Conservation (phyloP, 768 basidiomycete genomes). For the Pulveroboletus sp. region DNA sequence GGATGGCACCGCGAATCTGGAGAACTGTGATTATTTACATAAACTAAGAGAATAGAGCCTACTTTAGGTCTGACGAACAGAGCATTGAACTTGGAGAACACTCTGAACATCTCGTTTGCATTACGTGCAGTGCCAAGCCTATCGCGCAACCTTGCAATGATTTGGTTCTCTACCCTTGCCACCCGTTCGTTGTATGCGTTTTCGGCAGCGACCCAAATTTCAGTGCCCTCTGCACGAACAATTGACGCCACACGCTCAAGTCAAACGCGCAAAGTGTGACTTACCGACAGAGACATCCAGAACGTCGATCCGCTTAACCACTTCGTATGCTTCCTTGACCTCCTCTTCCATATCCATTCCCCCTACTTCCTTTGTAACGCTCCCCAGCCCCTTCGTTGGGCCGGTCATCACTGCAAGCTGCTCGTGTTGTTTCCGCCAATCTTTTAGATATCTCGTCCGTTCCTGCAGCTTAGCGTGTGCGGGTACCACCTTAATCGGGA, state of each 20-base stretch:
- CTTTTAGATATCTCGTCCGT: conserved; percentile 76
- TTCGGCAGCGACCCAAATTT: conserved; percentile 97
- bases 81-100: conserved; percentile 98
- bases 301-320: conserved; percentile 95
- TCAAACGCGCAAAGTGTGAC: conserved; percentile 20
- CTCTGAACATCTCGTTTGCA: conserved; percentile 99
- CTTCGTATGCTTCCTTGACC: conserved; percentile 93
- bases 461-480: conserved; percentile 92
- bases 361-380: conserved; percentile 69
- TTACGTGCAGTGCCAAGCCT: conserved; percentile 91
- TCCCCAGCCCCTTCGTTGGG: conserved; percentile 80
- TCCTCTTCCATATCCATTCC: conserved; percentile 99
- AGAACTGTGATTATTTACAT: neutral
- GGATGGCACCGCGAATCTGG: conserved; percentile 94
- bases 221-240: conserved; percentile 74
- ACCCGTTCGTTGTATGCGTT: conserved; percentile 98
- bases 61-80: conserved; percentile 96
- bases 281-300: conserved; percentile 88
- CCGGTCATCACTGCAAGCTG: conserved; percentile 97
- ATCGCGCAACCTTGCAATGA: conserved; percentile 89
- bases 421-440: conserved; percentile 96
- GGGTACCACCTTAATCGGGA: conserved; percentile 90
- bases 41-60: conserved; percentile 3
- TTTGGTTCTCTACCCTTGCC: conserved; percentile 96
- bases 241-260: neutral